Evolutionary conservation across 352 stramenopile species (phyloP).

Genomic region (Phytopythium mirpurense): DNA sequence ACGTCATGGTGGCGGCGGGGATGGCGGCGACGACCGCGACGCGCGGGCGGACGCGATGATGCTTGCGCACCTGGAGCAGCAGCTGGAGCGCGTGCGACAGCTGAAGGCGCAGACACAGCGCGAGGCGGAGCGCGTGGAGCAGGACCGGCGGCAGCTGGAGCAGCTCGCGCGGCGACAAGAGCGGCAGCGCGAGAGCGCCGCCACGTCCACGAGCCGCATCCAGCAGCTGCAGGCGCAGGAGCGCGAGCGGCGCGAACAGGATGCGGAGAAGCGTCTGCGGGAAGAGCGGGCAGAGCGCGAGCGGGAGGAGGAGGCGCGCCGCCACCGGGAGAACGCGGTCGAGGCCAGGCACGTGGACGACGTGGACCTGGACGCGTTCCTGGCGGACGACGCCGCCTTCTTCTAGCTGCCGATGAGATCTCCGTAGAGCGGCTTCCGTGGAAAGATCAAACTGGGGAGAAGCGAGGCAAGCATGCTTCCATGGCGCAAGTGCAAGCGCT

Average conservation of each 20-base stretch:
- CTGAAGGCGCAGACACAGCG: conserved; percentile 35
- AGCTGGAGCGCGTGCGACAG: conserved; percentile 42
- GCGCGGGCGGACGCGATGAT: conserved; percentile 34
- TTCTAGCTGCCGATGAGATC: conserved; percentile 25
- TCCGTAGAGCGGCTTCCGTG: no score
- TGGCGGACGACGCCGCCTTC: conserved; percentile 42
- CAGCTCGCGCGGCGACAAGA: conserved; percentile 29
- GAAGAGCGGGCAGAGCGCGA: conserved; percentile 24
- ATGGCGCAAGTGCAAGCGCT: not conserved
- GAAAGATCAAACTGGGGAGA: no score
- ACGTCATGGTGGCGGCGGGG: not conserved
- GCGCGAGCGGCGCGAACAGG: conserved; percentile 21
- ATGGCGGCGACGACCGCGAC: conserved; percentile 9
- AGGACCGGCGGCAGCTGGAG: conserved; percentile 40
- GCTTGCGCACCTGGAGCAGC: conserved; percentile 34
- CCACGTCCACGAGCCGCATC: conserved; percentile 42
- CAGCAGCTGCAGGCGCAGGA: conserved; percentile 59
- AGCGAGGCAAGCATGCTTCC: not conserved
- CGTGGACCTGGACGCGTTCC: conserved; percentile 56
- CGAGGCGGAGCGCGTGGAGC: conserved; percentile 28
- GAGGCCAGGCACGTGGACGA: conserved; percentile 33
- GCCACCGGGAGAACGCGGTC: conserved; percentile 33
- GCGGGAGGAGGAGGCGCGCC: conserved; percentile 24
- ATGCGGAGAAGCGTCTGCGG: conserved; percentile 12
- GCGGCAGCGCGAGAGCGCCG: conserved; percentile 22